Conservation (phyloP, 106 monocot genomes). For the Dendrobium huoshanense region DNA sequence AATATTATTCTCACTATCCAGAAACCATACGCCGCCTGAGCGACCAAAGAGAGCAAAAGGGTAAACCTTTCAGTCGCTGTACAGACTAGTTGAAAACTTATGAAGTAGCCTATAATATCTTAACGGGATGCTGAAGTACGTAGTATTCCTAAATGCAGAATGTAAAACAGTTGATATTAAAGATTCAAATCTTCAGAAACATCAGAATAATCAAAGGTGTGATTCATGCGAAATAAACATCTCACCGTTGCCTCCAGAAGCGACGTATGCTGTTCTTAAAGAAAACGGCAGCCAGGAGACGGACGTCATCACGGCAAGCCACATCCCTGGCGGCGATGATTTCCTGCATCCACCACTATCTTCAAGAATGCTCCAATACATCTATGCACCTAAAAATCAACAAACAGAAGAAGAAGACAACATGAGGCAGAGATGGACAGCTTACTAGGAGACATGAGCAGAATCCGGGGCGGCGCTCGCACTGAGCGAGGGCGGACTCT, state of each 20-base stretch:
- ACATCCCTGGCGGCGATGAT: constrained; percentile 67
- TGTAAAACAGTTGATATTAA: not conserved
- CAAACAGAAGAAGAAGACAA: not conserved
- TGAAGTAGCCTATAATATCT: not conserved
- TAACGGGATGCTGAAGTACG: not conserved
- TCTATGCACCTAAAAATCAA: constrained; percentile 3
- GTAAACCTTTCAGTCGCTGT: not conserved
- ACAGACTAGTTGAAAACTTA: not conserved
- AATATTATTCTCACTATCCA: not conserved
- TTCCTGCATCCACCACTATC: constrained; percentile 47
- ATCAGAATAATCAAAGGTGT: not conserved
- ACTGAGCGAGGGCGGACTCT: constrained; percentile 75
- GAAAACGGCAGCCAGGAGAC: constrained; percentile 84
- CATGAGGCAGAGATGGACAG: not conserved
- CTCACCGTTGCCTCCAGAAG: constrained; percentile 77
- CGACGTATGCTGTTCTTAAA: constrained; percentile 93
- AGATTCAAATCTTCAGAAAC: not conserved
- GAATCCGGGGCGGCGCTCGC: constrained; percentile 93
- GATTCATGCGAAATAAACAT: constrained; percentile 32
- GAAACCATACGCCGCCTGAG: not conserved
- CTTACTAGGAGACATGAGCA: constrained; percentile 96
- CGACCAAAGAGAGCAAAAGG: not conserved
- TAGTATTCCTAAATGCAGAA: not conserved
- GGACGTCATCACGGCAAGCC: constrained; percentile 72
- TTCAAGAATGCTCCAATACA: not conserved